phyloP scores from a whole-genome alignment of 345 rosid genomes.

The Boechera divaricarpa region DNA sequence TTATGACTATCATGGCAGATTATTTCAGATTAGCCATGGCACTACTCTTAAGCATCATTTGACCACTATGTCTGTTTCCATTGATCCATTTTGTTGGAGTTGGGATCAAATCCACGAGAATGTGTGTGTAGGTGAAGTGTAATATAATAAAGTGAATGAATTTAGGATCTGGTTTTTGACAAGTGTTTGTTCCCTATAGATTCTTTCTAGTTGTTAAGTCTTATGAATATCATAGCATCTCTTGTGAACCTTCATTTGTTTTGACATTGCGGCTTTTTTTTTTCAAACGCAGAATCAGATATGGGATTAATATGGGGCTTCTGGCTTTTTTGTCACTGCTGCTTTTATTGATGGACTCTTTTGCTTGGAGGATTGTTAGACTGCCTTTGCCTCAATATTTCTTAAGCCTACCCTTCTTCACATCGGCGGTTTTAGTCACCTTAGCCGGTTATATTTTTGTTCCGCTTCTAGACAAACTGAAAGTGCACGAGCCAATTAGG shows the following conservation, averaged over 20 bases:
- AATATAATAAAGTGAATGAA: background rate
- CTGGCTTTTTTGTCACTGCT: slow-evolving; percentile 59
- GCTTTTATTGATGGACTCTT: slow-evolving; percentile 74
- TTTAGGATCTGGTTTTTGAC: background rate
- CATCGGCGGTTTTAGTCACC: slow-evolving; percentile 59
- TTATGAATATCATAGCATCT: slow-evolving; percentile 5
- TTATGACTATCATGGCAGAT: background rate
- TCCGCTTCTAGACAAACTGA: slow-evolving; percentile 68
- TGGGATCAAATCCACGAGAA: background rate
- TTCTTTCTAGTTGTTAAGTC: slow-evolving; percentile 2
- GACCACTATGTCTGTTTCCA: background rate
- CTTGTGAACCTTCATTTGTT: slow-evolving; percentile 18
- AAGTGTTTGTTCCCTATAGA: slow-evolving; percentile 7
- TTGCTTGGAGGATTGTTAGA: slow-evolving; percentile 93
- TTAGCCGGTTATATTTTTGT: slow-evolving; percentile 74
- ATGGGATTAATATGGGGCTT: slow-evolving; percentile 71
- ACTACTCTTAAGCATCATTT: background rate
- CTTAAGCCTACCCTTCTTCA: slow-evolving; percentile 71
- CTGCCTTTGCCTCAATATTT: slow-evolving; percentile 75
- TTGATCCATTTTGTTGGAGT: background rate
- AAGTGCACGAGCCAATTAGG: slow-evolving; percentile 53
- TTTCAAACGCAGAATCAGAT: slow-evolving; percentile 63
- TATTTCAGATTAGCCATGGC: background rate
- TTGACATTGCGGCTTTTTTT: slow-evolving; percentile 10
- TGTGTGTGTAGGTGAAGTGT: background rate